Percentiles rank a stretch among this genome's conserved stretches.
Evolutionary conservation across 1,139 yeast species (phyloP).

Genomic region (Protomyces arabidopsidicola): DNA sequence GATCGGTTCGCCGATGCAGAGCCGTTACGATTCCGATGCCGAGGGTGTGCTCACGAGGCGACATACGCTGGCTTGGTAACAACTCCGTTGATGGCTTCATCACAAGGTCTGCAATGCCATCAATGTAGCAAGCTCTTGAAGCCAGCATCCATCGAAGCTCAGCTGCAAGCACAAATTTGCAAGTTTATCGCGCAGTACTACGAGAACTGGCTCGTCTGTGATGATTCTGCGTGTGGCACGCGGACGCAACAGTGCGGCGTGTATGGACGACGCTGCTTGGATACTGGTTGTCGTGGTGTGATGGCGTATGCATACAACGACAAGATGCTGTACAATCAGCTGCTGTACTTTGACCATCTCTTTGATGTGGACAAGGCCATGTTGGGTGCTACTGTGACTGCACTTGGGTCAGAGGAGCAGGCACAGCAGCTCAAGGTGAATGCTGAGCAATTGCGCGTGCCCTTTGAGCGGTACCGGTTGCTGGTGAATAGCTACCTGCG

Average conservation of each 20-base stretch:
- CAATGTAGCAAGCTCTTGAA: constrained; percentile 52
- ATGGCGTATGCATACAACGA: constrained; percentile 76
- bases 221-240: constrained; percentile 75
- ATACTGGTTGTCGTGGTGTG: constrained; percentile 44
- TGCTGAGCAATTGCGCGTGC: constrained; percentile 70
- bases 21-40: constrained; percentile 55
- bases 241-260: constrained; percentile 83
- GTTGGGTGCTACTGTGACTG: constrained; percentile 27
- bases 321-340: constrained; percentile 77
- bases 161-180: constrained; percentile 67
- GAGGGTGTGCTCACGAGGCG: constrained; percentile 53
- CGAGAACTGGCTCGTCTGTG: constrained; percentile 80
- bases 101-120: constrained; percentile 66
- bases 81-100: constrained; percentile 50
- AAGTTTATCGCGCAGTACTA: constrained; percentile 70
- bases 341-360: constrained; percentile 60
- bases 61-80: constrained; percentile 69
- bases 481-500: constrained; percentile 70
- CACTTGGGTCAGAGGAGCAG: constrained; percentile 4
- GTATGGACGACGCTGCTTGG: constrained; percentile 77
- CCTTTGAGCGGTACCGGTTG: constrained; percentile 54
- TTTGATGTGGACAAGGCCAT: constrained; percentile 82
- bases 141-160: constrained; percentile 57
- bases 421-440: constrained; percentile 37
- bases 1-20: constrained; percentile 73